These are phyloP conservation scores for Colletotrichum sojae DNA, from an alignment of 2,329 filamentous ascomycete genomes.

Conservation along the genomic window DNA sequence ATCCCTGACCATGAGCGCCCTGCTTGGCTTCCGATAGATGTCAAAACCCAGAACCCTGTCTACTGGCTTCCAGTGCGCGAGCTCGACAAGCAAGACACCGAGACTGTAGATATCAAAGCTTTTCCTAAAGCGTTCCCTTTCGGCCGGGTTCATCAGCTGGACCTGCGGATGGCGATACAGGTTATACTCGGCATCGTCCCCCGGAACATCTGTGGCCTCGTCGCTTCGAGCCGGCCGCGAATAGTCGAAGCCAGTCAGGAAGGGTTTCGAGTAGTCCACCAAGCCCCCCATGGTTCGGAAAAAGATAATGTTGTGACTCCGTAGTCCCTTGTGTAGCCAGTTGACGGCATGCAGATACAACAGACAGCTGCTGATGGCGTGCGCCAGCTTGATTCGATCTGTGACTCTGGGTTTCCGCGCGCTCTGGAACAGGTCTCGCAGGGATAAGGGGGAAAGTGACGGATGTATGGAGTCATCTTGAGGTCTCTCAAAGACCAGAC, in stretches of 20 bases:
- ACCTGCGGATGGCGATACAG: slow-evolving; percentile 65
- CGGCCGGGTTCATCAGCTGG: slow-evolving; percentile 52
- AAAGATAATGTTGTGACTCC: slow-evolving; percentile 68
- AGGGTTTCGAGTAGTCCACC: slow-evolving; percentile 58
- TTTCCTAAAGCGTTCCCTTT: slow-evolving; percentile 59
- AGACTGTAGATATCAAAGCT: slow-evolving; percentile 68
- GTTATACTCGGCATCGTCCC: slow-evolving; percentile 60
- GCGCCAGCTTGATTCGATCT: slow-evolving; percentile 65
- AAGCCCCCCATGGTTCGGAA: slow-evolving; percentile 53
- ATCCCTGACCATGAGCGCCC: slow-evolving; percentile 53
- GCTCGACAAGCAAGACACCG: slow-evolving; percentile 66
- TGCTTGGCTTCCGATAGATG: slow-evolving; percentile 53
- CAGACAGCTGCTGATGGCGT: slow-evolving; percentile 65
- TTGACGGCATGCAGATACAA: slow-evolving; percentile 69
- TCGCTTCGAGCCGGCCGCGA: slow-evolving; percentile 64
- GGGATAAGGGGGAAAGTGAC: slow-evolving; percentile 58
- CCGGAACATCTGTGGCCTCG: slow-evolving; percentile 65
- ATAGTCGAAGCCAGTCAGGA: slow-evolving; percentile 69
- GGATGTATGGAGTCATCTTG: slow-evolving; percentile 52
- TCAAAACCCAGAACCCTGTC: slow-evolving; percentile 59
- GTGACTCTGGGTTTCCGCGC: slow-evolving; percentile 64
- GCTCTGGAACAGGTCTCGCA: slow-evolving; percentile 61
- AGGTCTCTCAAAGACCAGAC: slow-evolving; percentile 68
- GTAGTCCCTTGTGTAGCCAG: slow-evolving; percentile 71
- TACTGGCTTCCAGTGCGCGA: slow-evolving; percentile 66